These are phyloP conservation scores for Cucurbita maxima DNA, from an alignment of 306 rosid species.

Conservation along the genomic window DNA sequence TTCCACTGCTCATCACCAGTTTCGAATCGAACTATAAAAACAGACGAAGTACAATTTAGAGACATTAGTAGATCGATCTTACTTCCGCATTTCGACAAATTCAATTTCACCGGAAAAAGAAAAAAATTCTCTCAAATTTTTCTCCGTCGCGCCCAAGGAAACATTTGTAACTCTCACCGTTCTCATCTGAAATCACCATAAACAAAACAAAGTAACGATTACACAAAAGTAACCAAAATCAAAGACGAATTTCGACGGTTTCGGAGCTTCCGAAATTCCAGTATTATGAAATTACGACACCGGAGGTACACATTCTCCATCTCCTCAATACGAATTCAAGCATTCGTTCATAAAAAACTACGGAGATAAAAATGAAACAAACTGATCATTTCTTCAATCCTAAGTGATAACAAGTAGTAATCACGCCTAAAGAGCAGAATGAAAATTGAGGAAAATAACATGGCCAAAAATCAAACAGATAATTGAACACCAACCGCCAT, in stretches of 20 bases:
- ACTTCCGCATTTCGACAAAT: constrained; percentile 34
- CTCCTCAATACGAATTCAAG: neutral
- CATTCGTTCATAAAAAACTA: neutral
- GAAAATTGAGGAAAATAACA: neutral
- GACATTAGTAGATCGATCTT: neutral
- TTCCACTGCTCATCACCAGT: too few species aligned
- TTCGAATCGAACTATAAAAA: neutral
- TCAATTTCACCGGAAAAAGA: constrained; percentile 46
- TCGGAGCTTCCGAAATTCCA: neutral
- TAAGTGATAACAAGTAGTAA: neutral
- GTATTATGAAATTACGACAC: neutral
- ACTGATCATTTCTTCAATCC: neutral
- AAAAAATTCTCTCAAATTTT: constrained; percentile 44
- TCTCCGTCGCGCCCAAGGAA: constrained; percentile 30
- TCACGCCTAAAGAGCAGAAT: neutral
- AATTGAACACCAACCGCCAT: neutral
- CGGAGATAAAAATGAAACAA: neutral
- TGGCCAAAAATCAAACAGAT: neutral
- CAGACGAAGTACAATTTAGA: neutral
- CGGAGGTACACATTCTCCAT: neutral
- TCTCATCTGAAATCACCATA: constrained; percentile 15
- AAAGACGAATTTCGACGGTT: neutral
- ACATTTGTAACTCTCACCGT: constrained; percentile 43
- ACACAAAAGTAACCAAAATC: neutral
- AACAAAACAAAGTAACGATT: neutral